Evolutionary conservation across 2,329 filamentous ascomycete genomes (phyloP).

Genomic region (Beauveria bassiana): DNA sequence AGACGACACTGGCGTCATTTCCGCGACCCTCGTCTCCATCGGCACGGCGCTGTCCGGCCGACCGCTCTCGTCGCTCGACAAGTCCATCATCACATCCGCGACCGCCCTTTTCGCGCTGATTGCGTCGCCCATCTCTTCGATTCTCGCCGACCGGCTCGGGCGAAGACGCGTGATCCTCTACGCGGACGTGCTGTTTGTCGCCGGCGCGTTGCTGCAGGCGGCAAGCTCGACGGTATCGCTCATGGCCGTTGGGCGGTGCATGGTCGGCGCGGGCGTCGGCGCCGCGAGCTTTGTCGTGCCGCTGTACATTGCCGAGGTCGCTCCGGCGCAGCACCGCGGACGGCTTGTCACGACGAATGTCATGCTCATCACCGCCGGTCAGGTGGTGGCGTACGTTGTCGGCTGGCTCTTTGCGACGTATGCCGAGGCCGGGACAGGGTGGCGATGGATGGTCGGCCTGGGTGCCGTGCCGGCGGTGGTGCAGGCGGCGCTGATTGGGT

Average conservation of each 20-base stretch:
- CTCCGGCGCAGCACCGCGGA: constrained; percentile 68
- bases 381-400: constrained; percentile 79
- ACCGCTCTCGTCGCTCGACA: constrained; percentile 54
- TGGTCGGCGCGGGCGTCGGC: constrained; percentile 67
- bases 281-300: constrained; percentile 77
- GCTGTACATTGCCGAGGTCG: constrained; percentile 80
- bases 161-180: constrained; percentile 55
- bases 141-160: constrained; percentile 55
- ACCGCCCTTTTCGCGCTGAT: constrained; percentile 60
- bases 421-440: constrained; percentile 49
- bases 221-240: constrained; percentile 44
- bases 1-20: constrained; percentile 64
- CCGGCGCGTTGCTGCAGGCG: constrained; percentile 61
- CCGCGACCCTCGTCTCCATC: constrained; percentile 58
- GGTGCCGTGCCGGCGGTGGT: constrained; percentile 68
- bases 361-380: constrained; percentile 78
- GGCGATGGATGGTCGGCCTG: constrained; percentile 88
- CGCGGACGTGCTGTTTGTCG: constrained; percentile 59
- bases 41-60: constrained; percentile 49
- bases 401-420: constrained; percentile 66
- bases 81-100: constrained; percentile 62
- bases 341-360: constrained; percentile 74
- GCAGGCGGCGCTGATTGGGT: constrained; percentile 59
- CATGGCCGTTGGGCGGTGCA: constrained; percentile 61
- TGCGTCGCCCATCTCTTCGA: constrained; percentile 54